These are phyloP conservation scores for Leccinum ochraceum DNA, from an alignment of 768 basidiomycete species.

Conservation along the genomic window DNA sequence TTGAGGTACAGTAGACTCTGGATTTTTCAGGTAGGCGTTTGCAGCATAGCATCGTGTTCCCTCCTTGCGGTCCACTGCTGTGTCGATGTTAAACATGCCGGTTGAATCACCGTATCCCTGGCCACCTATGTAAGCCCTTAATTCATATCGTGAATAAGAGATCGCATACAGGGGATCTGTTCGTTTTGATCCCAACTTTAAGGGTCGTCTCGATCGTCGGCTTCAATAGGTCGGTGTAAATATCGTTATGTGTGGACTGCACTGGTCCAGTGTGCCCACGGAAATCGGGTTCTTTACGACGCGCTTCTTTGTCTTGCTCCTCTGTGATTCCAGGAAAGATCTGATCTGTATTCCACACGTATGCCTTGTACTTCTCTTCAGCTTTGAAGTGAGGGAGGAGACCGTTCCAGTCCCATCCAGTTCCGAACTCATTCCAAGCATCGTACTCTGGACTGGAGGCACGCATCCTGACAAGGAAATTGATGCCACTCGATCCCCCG, in stretches of 20 bases:
- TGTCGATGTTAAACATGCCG: slow-evolving; percentile 22
- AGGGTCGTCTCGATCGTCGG: slow-evolving; percentile 14
- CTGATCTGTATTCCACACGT: slow-evolving; percentile 12
- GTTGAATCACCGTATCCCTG: slow-evolving; percentile 18
- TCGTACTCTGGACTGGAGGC: slow-evolving; percentile 22
- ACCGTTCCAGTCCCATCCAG: slow-evolving; percentile 18
- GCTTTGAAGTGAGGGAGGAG: slow-evolving; percentile 21
- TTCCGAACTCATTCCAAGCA: slow-evolving; percentile 18
- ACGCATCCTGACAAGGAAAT: slow-evolving; percentile 21
- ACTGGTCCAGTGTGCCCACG: slow-evolving; percentile 14
- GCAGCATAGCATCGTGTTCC: slow-evolving; percentile 22
- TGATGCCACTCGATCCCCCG: slow-evolving; percentile 23
- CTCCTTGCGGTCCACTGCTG: slow-evolving; percentile 14
- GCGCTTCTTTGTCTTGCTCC: slow-evolving; percentile 14
- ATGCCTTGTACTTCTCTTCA: slow-evolving; percentile 11
- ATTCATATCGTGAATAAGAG: not conserved
- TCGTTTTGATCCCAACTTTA: slow-evolving; percentile 16
- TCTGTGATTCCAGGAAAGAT: slow-evolving; percentile 16
- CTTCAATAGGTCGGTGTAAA: slow-evolving; percentile 17
- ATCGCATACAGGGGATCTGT: slow-evolving; percentile 12
- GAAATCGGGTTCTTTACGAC: slow-evolving; percentile 9
- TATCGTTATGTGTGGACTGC: slow-evolving; percentile 15
- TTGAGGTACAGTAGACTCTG: slow-evolving; percentile 12
- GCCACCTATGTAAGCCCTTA: not conserved
- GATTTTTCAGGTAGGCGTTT: slow-evolving; percentile 17